Evolutionary conservation across 2,329 filamentous ascomycete genomes (phyloP), one percentile per base, ranked within the genome.

Genomic region (Calonectria naviculata): DNA sequence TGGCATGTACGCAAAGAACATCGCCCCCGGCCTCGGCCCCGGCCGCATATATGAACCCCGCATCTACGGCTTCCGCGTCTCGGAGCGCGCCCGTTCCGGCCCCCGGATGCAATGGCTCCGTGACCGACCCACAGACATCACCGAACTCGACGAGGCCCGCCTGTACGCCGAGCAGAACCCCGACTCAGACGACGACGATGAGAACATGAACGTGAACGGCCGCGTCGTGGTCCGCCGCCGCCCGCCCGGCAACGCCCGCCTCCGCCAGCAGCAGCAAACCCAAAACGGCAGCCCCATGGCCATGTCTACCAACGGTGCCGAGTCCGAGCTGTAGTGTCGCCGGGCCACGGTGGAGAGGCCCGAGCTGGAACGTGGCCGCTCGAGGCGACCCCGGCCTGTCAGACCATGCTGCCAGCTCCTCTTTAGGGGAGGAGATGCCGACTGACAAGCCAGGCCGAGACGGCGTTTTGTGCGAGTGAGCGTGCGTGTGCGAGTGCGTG

Each of bases 61-160:
- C 76, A 98, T 99, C 81, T 99, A 98, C 84, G 97, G 97, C 31
- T 99, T 99, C 86, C 91, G 93, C 72, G 97, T 99, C 26, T 96
- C 94, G 21, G 97, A 98, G 83, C 89, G 95, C 69, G 94, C 97
- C 47, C 91, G 94, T 76, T 95, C 94, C 28, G 97, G 97, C 0
- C 97, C 97, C 15, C 90, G 97, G 72, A 99, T 99, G 97, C 95
- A 95, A 81, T 99, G 97, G 97, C 86, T 99, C 78, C 91, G 97
- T 76, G 92, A 93, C 83, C 93, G 95, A 80, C 97, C 97, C 0
- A 87, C 88, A 17, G 91, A 98, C 79, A 88, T 98, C 67, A 92
- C 88, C 49, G 94, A 97, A 78, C 87, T 98, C 61, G 95, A 99
- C 80, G 97, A 99, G 84, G 87, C 89, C n/a, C 85, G 87, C 13